Conservation (phyloP, 805 yeast genomes). For the Phaffomyces opuntiae region DNA sequence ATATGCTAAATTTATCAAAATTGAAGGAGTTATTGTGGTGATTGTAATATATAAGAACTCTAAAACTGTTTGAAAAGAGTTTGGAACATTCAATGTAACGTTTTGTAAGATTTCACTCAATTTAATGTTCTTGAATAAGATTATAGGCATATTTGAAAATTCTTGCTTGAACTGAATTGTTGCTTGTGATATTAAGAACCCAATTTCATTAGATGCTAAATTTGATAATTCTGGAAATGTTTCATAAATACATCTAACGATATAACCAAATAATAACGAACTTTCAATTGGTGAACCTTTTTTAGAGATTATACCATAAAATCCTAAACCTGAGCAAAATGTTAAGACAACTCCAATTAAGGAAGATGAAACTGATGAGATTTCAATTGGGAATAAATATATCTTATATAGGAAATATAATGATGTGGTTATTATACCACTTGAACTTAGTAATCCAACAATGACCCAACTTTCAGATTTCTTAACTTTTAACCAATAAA, state of each 20-base stretch:
- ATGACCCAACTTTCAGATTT: slow-evolving; percentile 75
- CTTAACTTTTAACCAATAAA: slow-evolving; percentile 55
- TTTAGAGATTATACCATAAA: slow-evolving; percentile 77
- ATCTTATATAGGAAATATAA: slow-evolving; percentile 77
- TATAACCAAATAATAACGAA: slow-evolving; percentile 78
- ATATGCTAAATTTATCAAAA: slow-evolving; percentile 74
- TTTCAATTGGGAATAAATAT: slow-evolving; percentile 67
- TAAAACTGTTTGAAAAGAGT: slow-evolving; percentile 26
- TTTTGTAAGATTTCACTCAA: slow-evolving; percentile 17
- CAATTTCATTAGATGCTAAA: slow-evolving; percentile 37
- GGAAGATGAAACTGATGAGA: slow-evolving; percentile 64
- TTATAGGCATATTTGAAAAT: slow-evolving; percentile 24
- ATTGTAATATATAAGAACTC: slow-evolving; percentile 40
- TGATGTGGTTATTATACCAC: slow-evolving; percentile 68
- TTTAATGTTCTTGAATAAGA: slow-evolving; percentile 19
- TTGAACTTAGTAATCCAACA: slow-evolving; percentile 61
- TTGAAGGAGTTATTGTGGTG: slow-evolving; percentile 66
- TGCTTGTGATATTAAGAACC: slow-evolving; percentile 30
- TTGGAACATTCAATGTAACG: slow-evolving; percentile 20
- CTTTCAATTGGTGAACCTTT: slow-evolving; percentile 89
- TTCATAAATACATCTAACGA: slow-evolving; percentile 88
- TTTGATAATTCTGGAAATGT: slow-evolving; percentile 83
- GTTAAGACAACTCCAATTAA: slow-evolving; percentile 83
- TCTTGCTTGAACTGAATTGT: slow-evolving; percentile 26
- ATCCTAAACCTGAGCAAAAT: slow-evolving; percentile 61